phyloP scores from a whole-genome alignment of 352 stramenopile genomes.

The Phytophthora colocasiae region DNA sequence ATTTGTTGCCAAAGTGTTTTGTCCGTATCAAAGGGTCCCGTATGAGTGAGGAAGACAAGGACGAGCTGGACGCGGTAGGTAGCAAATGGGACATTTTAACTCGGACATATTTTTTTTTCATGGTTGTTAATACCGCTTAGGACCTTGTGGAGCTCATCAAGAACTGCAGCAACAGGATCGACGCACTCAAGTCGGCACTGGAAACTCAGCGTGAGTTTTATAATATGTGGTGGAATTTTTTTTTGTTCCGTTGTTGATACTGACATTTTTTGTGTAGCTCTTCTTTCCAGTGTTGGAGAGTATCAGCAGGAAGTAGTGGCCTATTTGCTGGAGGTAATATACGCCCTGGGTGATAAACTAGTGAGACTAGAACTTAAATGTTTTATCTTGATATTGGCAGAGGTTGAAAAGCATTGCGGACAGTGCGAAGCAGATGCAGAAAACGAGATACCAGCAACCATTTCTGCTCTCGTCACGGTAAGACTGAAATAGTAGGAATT shows the following conservation, averaged over 20 bases:
- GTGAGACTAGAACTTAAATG: neutral
- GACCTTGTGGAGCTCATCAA: constrained; percentile 81
- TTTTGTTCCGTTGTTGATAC: neutral
- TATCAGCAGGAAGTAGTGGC: constrained; percentile 78
- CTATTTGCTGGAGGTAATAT: constrained; percentile 67
- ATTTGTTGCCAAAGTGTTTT: constrained; percentile 66
- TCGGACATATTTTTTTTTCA: constrained; percentile 5
- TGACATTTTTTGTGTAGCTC: constrained; percentile 28
- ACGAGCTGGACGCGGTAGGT: constrained; percentile 73
- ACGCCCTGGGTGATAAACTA: too few species aligned
- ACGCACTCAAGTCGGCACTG: constrained; percentile 54
- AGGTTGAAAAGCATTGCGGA: constrained; percentile 71
- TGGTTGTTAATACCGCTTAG: constrained; percentile 22
- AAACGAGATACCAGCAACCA: constrained; percentile 65
- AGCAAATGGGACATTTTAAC: constrained; percentile 6
- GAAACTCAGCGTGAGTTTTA: constrained; percentile 37
- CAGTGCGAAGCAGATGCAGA: constrained; percentile 77
- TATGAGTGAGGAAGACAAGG: constrained; percentile 81
- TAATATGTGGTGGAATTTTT: too few species aligned
- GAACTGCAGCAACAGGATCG: constrained; percentile 67
- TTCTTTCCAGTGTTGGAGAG: constrained; percentile 36
- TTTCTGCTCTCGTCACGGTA: constrained; percentile 72
- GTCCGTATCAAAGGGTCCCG: constrained; percentile 62
- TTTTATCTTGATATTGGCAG: constrained; percentile 27
- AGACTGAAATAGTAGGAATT: neutral